phyloP scores from a whole-genome alignment of 257 asterid species.

The Buddleja alternifolia region DNA sequence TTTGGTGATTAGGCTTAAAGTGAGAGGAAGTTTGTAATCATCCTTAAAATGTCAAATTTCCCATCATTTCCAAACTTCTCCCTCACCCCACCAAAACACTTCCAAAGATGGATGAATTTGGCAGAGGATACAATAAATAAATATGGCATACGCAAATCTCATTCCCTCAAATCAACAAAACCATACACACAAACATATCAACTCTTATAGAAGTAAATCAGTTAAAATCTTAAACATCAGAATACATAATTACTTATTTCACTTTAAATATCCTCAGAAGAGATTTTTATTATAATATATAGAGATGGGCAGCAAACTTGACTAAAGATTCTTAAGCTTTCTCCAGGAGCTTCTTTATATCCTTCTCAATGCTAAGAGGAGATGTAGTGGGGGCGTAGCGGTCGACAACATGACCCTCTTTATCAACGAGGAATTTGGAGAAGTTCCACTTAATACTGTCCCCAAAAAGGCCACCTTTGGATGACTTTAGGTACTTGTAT shows the following conservation, averaged over 20 bases:
- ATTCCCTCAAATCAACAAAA: no score
- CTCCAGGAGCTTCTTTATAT: slow-evolving; percentile 61
- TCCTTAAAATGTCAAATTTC: no score
- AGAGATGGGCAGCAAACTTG: neutral
- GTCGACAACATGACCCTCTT: slow-evolving; percentile 77
- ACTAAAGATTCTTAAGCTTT: slow-evolving; percentile 35
- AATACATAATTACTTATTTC: neutral
- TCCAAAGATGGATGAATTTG: no score
- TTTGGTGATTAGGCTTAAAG: no score
- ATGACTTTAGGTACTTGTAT: slow-evolving; percentile 74
- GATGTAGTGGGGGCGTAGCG: slow-evolving; percentile 94
- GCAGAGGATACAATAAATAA: no score
- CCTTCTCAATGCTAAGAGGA: slow-evolving; percentile 87
- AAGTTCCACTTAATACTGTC: slow-evolving; percentile 89
- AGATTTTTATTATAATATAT: neutral
- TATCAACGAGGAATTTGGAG: slow-evolving; percentile 81
- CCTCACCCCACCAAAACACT: no score
- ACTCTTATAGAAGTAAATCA: neutral
- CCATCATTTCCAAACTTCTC: no score
- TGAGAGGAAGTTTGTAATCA: no score
- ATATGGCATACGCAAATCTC: no score
- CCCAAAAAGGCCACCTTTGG: slow-evolving; percentile 88
- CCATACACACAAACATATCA: no score
- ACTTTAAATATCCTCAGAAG: neutral
- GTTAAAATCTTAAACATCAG: neutral